Base-by-base conservation (phyloP, 2,329 filamentous ascomycete species). In the Neofusicoccum parvum region DNA sequence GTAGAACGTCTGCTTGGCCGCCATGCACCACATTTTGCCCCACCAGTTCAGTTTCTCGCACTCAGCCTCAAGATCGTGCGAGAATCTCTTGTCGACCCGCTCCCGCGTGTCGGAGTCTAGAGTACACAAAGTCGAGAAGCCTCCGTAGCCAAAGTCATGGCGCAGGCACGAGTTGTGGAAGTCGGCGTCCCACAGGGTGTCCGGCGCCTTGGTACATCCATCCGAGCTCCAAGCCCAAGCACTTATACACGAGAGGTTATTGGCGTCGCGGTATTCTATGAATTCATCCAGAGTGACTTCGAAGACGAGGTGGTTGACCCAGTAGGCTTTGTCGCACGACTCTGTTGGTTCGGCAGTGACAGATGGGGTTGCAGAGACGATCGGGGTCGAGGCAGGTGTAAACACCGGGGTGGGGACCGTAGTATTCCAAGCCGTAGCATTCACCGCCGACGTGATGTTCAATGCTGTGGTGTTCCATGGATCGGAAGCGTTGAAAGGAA, bases 81-180 rank as follows among this genome's bases (percentile, higher is more conserved):
- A 14, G 17, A 59, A 59, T 5, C 12, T 20, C 41, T 37, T 20
- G 41, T 59, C 56, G 7, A 59, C 41, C 27, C 14, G 43, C 12
- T 59, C n/a, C 12, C 56, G 56, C 41, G 17, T 36, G 56, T 59
- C 41, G 10, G 27, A 27, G 27, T 48, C 41, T n/a, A 48, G 20
- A 17, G 5, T 15, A 20, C 56, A 59, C 27, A 59, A 32, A 11
- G 17, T 37, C 3, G 43, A 27, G 60, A 41, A 51, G 23, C 27
- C 37, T 14, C 15, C n/a, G 20, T 63, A 63, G 17, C 32, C 60
- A 12, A 63, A 63, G 20, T 63, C 60, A 53, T 63, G 60, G 15
- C 60, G 60, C 36, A 43, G n/a, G 7, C 60, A 63, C 5, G 60
- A 15, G 11, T 32, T 11, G 45, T 51, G 11, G 34, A 63, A 63